phyloP scores from a whole-genome alignment of 1,284 basidiomycete genomes.

The Grifola frondosa region DNA sequence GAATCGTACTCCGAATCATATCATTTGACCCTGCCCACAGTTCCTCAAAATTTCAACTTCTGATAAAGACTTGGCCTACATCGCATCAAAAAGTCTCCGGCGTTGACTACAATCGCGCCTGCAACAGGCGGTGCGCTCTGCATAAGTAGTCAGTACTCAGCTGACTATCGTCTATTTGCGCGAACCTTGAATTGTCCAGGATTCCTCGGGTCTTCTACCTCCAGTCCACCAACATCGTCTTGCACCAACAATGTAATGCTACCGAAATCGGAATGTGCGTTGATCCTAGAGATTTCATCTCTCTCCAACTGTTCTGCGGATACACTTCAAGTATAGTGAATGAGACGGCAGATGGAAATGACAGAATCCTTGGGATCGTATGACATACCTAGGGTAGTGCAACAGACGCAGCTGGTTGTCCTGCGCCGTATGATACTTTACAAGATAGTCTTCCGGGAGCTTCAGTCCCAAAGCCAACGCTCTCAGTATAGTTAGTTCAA shows the following conservation, averaged over 20 bases:
- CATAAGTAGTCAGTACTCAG: not conserved
- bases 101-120: constrained; percentile 53
- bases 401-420: constrained; percentile 60
- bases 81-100: constrained; percentile 57
- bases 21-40: constrained; percentile 53
- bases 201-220: constrained; percentile 52
- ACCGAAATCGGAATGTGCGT: constrained; percentile 59
- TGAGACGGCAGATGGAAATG: not conserved
- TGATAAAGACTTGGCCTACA: constrained; percentile 28
- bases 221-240: constrained; percentile 58
- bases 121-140: constrained; percentile 46
- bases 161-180: no score
- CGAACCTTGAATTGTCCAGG: constrained; percentile 49
- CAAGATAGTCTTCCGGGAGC: constrained; percentile 48
- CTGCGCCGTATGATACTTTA: constrained; percentile 40
- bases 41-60: not conserved
- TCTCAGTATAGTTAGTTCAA: constrained; percentile 45
- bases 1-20: constrained; percentile 52
- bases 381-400: constrained; percentile 52
- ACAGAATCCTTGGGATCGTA: not conserved
- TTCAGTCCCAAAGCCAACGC: constrained; percentile 53
- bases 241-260: constrained; percentile 60
- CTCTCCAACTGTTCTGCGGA: constrained; percentile 34
- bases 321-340: constrained; percentile 31
- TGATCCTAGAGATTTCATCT: constrained; percentile 47